These are phyloP conservation scores for Coniosporium tulheliwenetii DNA, from an alignment of 2,329 filamentous ascomycete species.

Conservation along the genomic window DNA sequence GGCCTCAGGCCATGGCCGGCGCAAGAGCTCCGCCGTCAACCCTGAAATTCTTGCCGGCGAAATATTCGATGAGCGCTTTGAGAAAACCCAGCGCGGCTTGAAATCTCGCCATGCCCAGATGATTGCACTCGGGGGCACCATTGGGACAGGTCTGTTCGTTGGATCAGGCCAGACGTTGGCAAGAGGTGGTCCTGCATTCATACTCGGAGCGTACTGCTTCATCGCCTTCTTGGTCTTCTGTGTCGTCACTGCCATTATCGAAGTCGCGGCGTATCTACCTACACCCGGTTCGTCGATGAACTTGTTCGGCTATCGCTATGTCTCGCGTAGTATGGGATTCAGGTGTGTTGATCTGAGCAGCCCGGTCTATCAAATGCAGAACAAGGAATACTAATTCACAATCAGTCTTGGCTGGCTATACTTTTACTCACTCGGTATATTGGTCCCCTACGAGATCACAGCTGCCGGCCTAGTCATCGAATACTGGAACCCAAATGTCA, in stretches of 20 bases:
- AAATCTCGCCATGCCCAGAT: conserved; percentile 22
- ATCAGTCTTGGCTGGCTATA: conserved; percentile 26
- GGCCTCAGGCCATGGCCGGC: not conserved
- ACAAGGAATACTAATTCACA: too few species aligned
- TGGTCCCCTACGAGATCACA: conserved; percentile 20
- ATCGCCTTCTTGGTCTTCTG: conserved; percentile 28
- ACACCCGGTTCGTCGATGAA: conserved; percentile 37
- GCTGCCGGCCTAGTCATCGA: conserved; percentile 21
- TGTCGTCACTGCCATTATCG: conserved; percentile 35
- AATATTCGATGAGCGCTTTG: conserved; percentile 17
- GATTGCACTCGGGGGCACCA: conserved; percentile 15
- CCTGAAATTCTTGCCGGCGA: conserved; percentile 12
- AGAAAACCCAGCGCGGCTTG: conserved; percentile 22
- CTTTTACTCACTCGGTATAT: conserved; percentile 22
- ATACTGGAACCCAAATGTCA: conserved; percentile 23
- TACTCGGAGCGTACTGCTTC: conserved; percentile 28
- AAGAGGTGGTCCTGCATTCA: conserved; percentile 24
- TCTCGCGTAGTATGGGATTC: conserved; percentile 28
- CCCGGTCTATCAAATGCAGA: too few species aligned
- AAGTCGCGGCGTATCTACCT: conserved; percentile 48
- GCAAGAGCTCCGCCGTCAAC: not conserved
- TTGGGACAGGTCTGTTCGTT: conserved; percentile 24
- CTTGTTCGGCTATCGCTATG: conserved; percentile 30
- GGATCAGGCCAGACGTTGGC: conserved; percentile 21
- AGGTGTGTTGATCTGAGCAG: conserved; percentile 1